phyloP scores from a whole-genome alignment of 371 early-diverging fungal species.

The Blakeslea trispora region DNA sequence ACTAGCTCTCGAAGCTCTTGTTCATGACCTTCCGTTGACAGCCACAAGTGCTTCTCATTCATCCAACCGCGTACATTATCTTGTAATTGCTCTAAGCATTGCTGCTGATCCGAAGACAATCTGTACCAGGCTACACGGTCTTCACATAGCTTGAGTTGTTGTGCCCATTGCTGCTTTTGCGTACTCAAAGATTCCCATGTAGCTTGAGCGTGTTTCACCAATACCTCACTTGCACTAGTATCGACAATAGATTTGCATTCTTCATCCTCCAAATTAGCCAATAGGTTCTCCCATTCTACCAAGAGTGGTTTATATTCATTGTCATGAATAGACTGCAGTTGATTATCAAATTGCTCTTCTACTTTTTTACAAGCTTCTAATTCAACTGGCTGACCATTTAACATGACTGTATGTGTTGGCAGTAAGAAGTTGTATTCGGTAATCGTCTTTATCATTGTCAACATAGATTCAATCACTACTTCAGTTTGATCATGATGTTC shows the following conservation, averaged over 20 bases:
- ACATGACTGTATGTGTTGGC: not conserved
- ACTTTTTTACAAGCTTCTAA: not conserved
- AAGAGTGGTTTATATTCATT: not conserved
- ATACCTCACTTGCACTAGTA: not conserved
- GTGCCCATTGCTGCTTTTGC: not conserved
- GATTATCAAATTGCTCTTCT: not conserved
- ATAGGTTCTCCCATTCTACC: not conserved
- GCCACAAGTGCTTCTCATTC: constrained; percentile 28
- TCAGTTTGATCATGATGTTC: constrained; percentile 13
- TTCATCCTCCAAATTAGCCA: not conserved
- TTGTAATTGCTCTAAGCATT: constrained; percentile 5
- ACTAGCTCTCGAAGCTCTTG: constrained; percentile 1
- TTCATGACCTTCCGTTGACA: constrained; percentile 18
- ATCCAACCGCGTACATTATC: constrained; percentile 24
- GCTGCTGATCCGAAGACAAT: not conserved
- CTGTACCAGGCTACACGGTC: constrained; percentile 28
- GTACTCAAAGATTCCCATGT: constrained; percentile 1
- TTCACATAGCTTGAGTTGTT: constrained; percentile 4
- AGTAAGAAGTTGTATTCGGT: not conserved
- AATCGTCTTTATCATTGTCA: not conserved
- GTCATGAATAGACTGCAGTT: not conserved
- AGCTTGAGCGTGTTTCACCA: not conserved
- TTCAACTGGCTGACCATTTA: not conserved
- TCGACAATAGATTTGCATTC: not conserved
- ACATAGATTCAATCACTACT: not conserved